phyloP scores from a whole-genome alignment of 768 basidiomycete species.

The Naganishia vishniacii region DNA sequence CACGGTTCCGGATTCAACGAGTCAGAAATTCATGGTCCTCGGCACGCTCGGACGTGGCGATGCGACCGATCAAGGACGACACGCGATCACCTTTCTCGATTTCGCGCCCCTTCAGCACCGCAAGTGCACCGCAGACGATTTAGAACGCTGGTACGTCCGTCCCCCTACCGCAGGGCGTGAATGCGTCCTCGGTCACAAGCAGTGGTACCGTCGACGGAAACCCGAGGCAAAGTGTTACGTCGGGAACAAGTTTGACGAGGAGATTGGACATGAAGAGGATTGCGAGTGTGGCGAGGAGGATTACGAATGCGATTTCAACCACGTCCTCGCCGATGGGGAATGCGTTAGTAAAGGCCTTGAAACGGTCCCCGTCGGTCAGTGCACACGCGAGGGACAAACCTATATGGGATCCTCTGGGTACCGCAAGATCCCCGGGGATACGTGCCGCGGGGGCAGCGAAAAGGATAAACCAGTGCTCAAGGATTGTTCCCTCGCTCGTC shows the following conservation, averaged over 20 bases:
- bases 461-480: slow-evolving; percentile 70
- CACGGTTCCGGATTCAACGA: slow-evolving; percentile 89
- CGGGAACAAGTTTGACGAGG: slow-evolving; percentile 81
- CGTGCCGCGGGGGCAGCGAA: slow-evolving; percentile 61
- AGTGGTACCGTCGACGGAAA: slow-evolving; percentile 89
- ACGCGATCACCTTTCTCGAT: slow-evolving; percentile 73
- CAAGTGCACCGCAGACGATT: slow-evolving; percentile 67
- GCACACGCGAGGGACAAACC: slow-evolving; percentile 54
- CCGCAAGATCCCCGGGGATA: slow-evolving; percentile 85
- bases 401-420: slow-evolving; percentile 89
- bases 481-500: slow-evolving; percentile 74
- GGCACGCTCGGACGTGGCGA: slow-evolving; percentile 67
- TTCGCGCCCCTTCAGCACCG: slow-evolving; percentile 64
- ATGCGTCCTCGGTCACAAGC: slow-evolving; percentile 96
- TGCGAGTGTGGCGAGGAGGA: slow-evolving; percentile 82
- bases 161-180: slow-evolving; percentile 51
- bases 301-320: slow-evolving; percentile 96
- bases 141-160: slow-evolving; percentile 83
- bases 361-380: slow-evolving; percentile 67
- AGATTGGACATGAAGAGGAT: slow-evolving; percentile 70
- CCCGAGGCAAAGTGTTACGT: slow-evolving; percentile 78
- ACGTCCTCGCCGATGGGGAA: slow-evolving; percentile 62
- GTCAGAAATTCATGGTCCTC: slow-evolving; percentile 87
- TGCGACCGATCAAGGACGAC: slow-evolving; percentile 53
- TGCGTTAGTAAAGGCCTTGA: slow-evolving; percentile 87